Base-by-base conservation (phyloP, 768 basidiomycete species). In the Mycena venus region DNA sequence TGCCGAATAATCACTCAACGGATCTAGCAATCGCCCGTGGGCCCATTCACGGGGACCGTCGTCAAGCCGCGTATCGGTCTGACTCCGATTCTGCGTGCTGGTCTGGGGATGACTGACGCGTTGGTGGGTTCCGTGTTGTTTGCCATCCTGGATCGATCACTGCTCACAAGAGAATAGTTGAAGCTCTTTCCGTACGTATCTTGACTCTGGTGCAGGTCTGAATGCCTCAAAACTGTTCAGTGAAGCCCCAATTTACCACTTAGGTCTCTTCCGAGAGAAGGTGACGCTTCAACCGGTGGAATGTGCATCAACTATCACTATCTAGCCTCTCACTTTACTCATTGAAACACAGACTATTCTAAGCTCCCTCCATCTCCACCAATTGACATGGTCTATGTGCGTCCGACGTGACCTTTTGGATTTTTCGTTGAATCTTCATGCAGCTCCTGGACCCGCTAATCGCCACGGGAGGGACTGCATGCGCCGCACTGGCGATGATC, bases 381-480 rank as follows among this genome's bases (percentile, higher is more conserved):
- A 0, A 90, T 97, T 17, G 97, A 99, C 79, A 83, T 90, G 47
- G 92, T 96, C n/a, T 96, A 92, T 84, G 75, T 74, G 55, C 38
- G 59, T 32, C 9, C 27, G 56, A 9, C 23, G 21, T 38, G 12
- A 11, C 56, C 25, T 8, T 42, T 19, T 21, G 8, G 19, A 7
- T 32, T 51, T 21, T 8, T 17, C 25, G 25, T n/a, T 40, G 10
- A 61, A 8, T 4, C 34, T 5, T 19, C 21, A 14, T 32, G 40
- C 49, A 77, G 75, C 86, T 99, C 27, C 87, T 99, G 34, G 98
- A 99, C 78, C 98, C 98, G 21, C 85, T 99, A 36, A 93, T 99
- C 78, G 98, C 98, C 0, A 99, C 98, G 3, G 98, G 97, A 63
- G 95, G 96, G 14, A 99, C 98, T 5, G 96, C 95, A 3, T 89